Evolutionary conservation across 352 stramenopile genomes (phyloP).

Genomic region (Blastocystis sp.): DNA sequence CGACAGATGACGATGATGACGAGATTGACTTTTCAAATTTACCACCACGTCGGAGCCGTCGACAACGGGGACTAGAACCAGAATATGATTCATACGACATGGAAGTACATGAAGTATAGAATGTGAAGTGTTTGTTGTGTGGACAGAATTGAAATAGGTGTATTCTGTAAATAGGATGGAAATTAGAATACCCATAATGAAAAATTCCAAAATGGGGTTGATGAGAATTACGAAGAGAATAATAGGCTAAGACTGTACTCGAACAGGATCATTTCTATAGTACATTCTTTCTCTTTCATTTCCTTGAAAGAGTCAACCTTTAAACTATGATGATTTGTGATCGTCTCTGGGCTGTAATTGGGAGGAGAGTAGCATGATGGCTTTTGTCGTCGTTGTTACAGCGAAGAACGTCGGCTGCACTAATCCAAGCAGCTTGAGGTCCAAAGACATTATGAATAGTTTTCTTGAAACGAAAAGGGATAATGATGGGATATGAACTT

Average conservation of each 20-base stretch:
- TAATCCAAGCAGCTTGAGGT: conserved; percentile 55
- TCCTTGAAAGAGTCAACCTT: conserved; percentile 8
- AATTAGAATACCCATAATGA: conserved; percentile 27
- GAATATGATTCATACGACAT: neutral
- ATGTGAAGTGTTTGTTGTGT: conserved; percentile 26
- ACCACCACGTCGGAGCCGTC: conserved; percentile 13
- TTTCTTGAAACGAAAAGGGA: conserved; percentile 42
- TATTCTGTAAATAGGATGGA: too few relatives aligned
- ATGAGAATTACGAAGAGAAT: neutral
- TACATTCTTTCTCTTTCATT: conserved; percentile 54
- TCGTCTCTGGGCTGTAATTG: conserved; percentile 36
- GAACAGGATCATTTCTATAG: conserved; percentile 61
- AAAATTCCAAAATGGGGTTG: neutral
- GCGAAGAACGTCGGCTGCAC: conserved; percentile 52
- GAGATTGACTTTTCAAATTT: conserved; percentile 16
- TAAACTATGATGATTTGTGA: conserved; percentile 58
- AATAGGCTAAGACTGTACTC: conserved; percentile 46
- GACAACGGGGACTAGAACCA: conserved; percentile 26
- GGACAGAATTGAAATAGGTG: neutral
- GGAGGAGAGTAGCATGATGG: conserved; percentile 59
- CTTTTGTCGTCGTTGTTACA: conserved; percentile 50
- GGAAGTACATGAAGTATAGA: neutral
- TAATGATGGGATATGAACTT: neutral
- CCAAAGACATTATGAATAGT: conserved; percentile 53
- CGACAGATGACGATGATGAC: neutral